Percentiles rank a stretch among this genome's conserved stretches.
phyloP scores from a whole-genome alignment of 2,329 filamentous ascomycete genomes.

The Fusarium annulatum region DNA sequence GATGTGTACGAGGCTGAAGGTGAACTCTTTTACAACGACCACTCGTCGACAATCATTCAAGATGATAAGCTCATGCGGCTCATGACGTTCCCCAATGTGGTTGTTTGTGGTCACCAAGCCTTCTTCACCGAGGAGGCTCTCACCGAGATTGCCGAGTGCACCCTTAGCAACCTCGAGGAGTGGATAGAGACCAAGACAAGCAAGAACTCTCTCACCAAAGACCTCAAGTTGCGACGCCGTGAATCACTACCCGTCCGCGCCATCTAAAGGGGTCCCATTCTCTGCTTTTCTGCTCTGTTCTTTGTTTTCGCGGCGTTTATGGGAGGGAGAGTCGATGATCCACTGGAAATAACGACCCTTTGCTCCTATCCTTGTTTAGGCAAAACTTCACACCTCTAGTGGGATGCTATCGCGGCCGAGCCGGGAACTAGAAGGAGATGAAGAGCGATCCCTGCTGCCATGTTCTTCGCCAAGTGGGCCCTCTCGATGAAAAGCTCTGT shows the following conservation, averaged over 20 bases:
- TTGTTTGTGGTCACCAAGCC: constrained; percentile 75
- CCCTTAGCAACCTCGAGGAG: constrained; percentile 66
- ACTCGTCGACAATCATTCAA: constrained; percentile 72
- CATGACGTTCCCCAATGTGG: constrained; percentile 75
- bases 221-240: constrained; percentile 40
- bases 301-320: neutral
- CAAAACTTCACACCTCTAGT: neutral
- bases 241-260: constrained; percentile 49
- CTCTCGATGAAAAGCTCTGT: constrained; percentile 16
- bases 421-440: constrained; percentile 9
- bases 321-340: neutral
- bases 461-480: constrained; percentile 37
- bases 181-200: constrained; percentile 50
- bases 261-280: constrained; percentile 36
- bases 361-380: neutral
- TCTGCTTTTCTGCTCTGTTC: neutral
- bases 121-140: constrained; percentile 76
- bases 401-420: constrained; percentile 1
- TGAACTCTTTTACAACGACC: constrained; percentile 73
- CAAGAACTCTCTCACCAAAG: constrained; percentile 50
- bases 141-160: constrained; percentile 70
- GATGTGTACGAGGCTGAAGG: constrained; percentile 77
- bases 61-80: constrained; percentile 74
- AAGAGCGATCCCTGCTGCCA: constrained; percentile 29
- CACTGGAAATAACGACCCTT: constrained; percentile 1